These are phyloP conservation scores for Agrocybe praecox DNA, from an alignment of 768 basidiomycete species.

Conservation along the genomic window DNA sequence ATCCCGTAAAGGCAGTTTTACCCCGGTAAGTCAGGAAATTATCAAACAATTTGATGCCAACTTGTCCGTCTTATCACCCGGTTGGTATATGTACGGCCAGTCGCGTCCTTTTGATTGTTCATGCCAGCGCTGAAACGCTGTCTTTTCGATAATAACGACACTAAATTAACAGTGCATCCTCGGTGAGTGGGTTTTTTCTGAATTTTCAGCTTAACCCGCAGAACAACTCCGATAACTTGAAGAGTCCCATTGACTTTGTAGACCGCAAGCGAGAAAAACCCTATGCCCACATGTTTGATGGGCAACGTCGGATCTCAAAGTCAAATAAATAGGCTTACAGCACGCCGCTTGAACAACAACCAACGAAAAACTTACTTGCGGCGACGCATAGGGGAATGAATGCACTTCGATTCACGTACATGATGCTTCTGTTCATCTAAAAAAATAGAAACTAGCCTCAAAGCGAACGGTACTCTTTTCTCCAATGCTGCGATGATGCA, in stretches of 20 bases:
- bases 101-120: neutral
- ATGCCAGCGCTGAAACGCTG: neutral
- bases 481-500: neutral
- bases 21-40: slow-evolving; percentile 3
- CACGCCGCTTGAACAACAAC: neutral
- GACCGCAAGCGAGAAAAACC: neutral
- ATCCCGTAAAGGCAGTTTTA: slow-evolving; percentile 4
- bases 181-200: no score
- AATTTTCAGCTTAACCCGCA: neutral
- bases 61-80: neutral
- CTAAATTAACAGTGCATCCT: no score
- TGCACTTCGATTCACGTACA: neutral
- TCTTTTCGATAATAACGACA: neutral
- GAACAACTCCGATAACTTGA: neutral
- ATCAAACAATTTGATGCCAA: neutral
- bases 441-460: no score
- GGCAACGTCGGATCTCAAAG: neutral
- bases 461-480: neutral
- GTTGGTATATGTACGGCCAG: neutral
- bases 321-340: neutral
- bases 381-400: neutral
- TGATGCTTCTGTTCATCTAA: neutral
- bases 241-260: neutral
- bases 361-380: neutral
- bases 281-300: neutral